phyloP scores from a whole-genome alignment of 2,329 filamentous ascomycete genomes.

The Hypomyces rosellus region DNA sequence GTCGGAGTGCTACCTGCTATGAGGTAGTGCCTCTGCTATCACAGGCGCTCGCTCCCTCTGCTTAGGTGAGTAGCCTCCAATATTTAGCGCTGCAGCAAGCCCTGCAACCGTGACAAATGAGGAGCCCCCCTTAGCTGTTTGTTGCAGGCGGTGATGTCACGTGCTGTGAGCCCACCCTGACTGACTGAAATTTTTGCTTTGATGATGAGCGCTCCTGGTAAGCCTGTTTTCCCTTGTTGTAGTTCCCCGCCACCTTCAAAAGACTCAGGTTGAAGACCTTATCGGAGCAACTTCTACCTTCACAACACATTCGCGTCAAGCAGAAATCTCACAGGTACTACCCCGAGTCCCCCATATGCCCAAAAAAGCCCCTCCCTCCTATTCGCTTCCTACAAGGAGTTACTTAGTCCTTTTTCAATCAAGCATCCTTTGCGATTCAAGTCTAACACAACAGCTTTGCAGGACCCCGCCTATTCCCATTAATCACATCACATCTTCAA shows the following conservation, averaged over 20 bases:
- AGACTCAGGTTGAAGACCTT: constrained; percentile 32
- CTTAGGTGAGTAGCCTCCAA: too few relatives aligned
- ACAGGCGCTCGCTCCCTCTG: too few relatives aligned
- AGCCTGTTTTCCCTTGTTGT: constrained; percentile 24
- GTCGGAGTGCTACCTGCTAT: too few relatives aligned
- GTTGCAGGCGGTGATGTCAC: constrained; percentile 28
- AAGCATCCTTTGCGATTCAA: constrained; percentile 10
- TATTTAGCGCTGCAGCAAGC: too few relatives aligned
- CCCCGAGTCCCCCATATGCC: background rate
- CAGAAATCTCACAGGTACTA: constrained; percentile 19
- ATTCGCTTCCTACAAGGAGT: background rate
- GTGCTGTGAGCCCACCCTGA: constrained; percentile 26
- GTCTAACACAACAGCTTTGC: constrained; percentile 26
- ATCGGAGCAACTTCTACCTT: constrained; percentile 28
- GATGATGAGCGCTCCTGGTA: constrained; percentile 11
- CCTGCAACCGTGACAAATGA: background rate
- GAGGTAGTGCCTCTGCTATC: too few relatives aligned
- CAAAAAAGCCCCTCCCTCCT: background rate
- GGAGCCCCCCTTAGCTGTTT: background rate
- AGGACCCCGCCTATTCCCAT: constrained; percentile 45
- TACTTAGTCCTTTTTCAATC: constrained; percentile 14
- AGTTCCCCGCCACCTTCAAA: constrained; percentile 39
- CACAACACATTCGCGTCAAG: constrained; percentile 25
- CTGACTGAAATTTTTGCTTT: constrained; percentile 40
- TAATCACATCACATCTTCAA: constrained; percentile 25